Base-by-base conservation (phyloP, 306 rosid genomes). In the Inga laurina region DNA sequence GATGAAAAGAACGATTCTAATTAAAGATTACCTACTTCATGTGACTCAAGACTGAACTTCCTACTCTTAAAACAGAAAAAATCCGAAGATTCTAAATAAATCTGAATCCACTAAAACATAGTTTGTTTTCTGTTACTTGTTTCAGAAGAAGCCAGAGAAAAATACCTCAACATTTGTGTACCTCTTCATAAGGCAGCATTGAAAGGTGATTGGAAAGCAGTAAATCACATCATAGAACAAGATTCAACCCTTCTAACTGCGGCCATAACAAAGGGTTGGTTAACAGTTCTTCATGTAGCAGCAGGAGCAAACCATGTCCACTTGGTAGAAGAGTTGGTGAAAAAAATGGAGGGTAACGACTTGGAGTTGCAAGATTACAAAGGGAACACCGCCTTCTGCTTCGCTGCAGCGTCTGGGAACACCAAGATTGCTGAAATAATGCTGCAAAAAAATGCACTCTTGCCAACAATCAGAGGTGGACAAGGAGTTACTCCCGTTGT, bases 161-260 rank as follows among this genome's bases (percentile, higher is more conserved):
- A 70, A 67, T 87, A 87, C 84, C 80, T 84, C 57, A 70, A 6
- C 8, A 27, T 48, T 52, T 84, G 90, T 70, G 84, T 87, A 8
- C 90, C 88, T n/a, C 88, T 87, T 32, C 70, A 84, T 71, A 87
- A 87, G 69, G 88, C 86, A 82, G 90, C 88, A 32, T 49, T 78
- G 8, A 79, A 9, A 44, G 90, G 88, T n/a, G 88, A 87, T 57
- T 84, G 88, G 86, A 87, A 87, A 84, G 79, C 64, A 69, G 89
- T 80, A 1, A 66, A 22, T 37, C 72, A 57, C 27, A 77, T 87
- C 61, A 0, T 87, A 41, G 89, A 73, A 0, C 3, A 45, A 39
- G 83, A 87, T 41, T 1, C 0, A 4, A 10, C 43, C 1, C 69
- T 87, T 39, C 39, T 81, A 21, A 32, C 0, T 0, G 44, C 61